A percentile compares a stretch with the other conserved stretches of the same genome.
Conservation (phyloP, 108 stramenopile species). For the Nitzschia sp. region DNA sequence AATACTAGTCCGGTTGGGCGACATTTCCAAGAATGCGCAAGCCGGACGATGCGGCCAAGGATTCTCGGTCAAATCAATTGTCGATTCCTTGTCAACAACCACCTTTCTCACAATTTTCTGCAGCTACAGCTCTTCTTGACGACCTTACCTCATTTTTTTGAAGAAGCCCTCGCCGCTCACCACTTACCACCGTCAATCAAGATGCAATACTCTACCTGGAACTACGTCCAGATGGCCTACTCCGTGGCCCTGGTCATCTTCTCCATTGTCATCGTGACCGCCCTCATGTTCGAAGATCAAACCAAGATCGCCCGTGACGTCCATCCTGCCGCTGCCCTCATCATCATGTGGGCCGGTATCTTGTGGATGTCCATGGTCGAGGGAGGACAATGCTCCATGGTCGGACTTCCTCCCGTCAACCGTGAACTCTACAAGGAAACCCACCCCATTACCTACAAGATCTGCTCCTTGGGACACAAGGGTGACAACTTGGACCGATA, state of each 20-base stretch:
- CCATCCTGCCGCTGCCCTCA: conserved; percentile 50
- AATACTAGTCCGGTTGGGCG: too few relatives aligned
- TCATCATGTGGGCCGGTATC: conserved; percentile 47
- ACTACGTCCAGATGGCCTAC: conserved; percentile 20
- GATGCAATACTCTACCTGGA: conserved; percentile 1
- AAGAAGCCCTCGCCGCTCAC: too few relatives aligned
- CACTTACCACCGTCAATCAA: background rate
- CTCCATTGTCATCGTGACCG: conserved; percentile 55
- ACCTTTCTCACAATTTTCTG: too few relatives aligned
- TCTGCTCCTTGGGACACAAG: conserved; percentile 55
- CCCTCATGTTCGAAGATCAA: conserved; percentile 55
- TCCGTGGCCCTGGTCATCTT: conserved; percentile 57
- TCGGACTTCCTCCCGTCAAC: conserved; percentile 71
- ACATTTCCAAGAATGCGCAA: too few relatives aligned
- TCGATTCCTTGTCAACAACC: too few relatives aligned
- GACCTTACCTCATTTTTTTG: too few relatives aligned
- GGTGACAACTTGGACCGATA: conserved; percentile 87
- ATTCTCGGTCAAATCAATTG: too few relatives aligned
- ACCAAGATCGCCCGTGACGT: conserved; percentile 51
- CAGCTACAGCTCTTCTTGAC: too few relatives aligned
- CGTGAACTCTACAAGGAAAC: conserved; percentile 68
- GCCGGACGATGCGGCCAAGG: too few relatives aligned
- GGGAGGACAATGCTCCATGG: conserved; percentile 71
- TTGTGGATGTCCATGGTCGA: conserved; percentile 75
- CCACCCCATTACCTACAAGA: conserved; percentile 66